Base-by-base conservation (phyloP, 2,329 filamentous ascomycete species). In the Juglanconis sp. region DNA sequence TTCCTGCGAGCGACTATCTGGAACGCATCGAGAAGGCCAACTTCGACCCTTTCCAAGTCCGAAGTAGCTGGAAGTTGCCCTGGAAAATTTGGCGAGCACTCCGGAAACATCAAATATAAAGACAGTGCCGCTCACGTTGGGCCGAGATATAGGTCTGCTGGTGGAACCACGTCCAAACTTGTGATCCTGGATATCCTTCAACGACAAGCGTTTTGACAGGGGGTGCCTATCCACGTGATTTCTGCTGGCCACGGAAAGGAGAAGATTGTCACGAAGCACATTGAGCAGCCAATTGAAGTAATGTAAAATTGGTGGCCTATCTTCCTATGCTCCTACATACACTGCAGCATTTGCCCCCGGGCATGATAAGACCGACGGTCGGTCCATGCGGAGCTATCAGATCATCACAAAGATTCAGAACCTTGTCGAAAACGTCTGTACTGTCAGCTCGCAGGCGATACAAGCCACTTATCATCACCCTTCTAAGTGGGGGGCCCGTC, bases 1-100 rank as follows among this genome's bases (percentile, higher is more conserved):
- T 97, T 1, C 84, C 91, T 1, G 91, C 92, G 0, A 82, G 85
- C 24, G 79, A 94, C 63, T 99, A 93, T 81, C 74, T 99, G 15
- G 81, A 91, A 59, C 84, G 84, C 52, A 73, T 99, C 42, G 87
- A 99, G 73, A 85, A 86, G 65, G 82, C 84, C 5, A 88, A 98
- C 71, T 99, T 99, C 71, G 89, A 99, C 72, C 81, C 83, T 67
- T 98, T 76, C 87, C 90, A 75, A 68, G 87, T 78, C 71, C 86
- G 63, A 80, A 84, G 72, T 74, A 85, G 71, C 65, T 98, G 95
- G 95, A 93, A 86, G 70, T 74, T 98, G 63, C 92, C 95, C 0
- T 96, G 91, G 87, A 90, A 84, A 63, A 73, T 87, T 17, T 86
- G 82, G 81, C 77, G 79, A 57, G 77, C 82, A 3, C 66, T 80